Conservation (phyloP, 176 grass and related monocot species). For the Musa schizocarpa region DNA sequence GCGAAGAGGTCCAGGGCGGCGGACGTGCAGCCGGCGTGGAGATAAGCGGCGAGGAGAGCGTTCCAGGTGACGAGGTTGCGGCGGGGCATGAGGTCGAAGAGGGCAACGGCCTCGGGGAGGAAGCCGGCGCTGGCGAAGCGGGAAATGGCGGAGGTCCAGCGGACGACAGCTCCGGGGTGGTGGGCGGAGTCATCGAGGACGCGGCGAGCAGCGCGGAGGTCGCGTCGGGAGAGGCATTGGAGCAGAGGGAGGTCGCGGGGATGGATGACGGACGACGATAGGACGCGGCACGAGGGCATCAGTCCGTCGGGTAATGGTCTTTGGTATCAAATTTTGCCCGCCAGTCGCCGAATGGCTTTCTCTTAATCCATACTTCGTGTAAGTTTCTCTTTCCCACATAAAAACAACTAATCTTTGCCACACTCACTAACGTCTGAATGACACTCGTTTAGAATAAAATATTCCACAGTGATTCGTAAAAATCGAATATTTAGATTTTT, state of each 20-base stretch:
- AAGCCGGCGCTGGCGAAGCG: slow-evolving; percentile 17
- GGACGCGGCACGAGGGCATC: background rate
- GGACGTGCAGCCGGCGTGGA: background rate
- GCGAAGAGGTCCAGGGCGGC: slow-evolving; percentile 9
- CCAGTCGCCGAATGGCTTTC: too few relatives aligned
- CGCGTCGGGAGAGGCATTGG: background rate
- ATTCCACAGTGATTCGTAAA: too few relatives aligned
- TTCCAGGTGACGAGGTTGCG: slow-evolving; percentile 16
- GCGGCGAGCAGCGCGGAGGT: slow-evolving; percentile 5
- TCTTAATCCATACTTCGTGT: too few relatives aligned
- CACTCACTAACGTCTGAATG: too few relatives aligned
- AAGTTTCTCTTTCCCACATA: too few relatives aligned
- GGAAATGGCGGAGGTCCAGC: slow-evolving; percentile 88
- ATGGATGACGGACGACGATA: background rate
- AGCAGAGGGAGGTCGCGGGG: background rate
- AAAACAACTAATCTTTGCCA: too few relatives aligned
- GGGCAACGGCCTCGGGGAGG: slow-evolving; percentile 76
- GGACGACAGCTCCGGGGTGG: slow-evolving; percentile 61
- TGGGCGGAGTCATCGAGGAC: slow-evolving; percentile 43
- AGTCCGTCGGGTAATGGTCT: too few relatives aligned
- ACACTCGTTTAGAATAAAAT: too few relatives aligned
- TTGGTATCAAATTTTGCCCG: too few relatives aligned
- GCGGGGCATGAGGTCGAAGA: slow-evolving; percentile 24
- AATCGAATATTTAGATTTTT: too few relatives aligned
- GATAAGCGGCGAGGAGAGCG: slow-evolving; percentile 6